Base-by-base conservation (phyloP, 2,329 filamentous ascomycete genomes). In the Ilyonectria destructans region DNA sequence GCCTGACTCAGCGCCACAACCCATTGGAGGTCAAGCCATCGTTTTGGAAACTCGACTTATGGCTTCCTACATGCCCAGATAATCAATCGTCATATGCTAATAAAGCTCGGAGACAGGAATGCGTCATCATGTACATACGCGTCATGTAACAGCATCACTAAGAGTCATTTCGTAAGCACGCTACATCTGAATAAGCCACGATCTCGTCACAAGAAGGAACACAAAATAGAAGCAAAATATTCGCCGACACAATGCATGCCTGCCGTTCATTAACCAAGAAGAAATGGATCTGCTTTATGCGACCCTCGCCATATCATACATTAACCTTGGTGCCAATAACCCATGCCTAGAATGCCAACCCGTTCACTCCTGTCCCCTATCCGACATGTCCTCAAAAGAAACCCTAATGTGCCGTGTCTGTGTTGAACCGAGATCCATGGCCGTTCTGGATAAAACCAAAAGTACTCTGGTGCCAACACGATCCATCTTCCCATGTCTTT, bases 271-370 rank as follows among this genome's bases (percentile, higher is more conserved):
- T 68, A 21, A 69, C 29, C 69, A 51, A 68, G 66, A 58, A 65
- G 33, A 65, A 62, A 64, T 55, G 61, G 58, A 69, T 71, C 70
- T 56, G 48, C 54, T 51, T 63, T 35, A 55, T 26, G 62, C 65
- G 71, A 74, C 58, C 65, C 65, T 23, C 60, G 65, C 64, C 62
- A 64, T 71, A 75, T 74, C 69, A 71, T 76, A 76, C 74, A 76
- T 74, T 75, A 72, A 66, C 68, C 59, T 76, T 68, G 70, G 51
- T 70, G 54, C 58, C 64, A 62, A 58, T 62, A 73, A 72, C 60
- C 71, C 70, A 68, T 69, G 67, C 69, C 69, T 57, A 58, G 33
- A 73, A 74, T 75, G 68, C 66, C 63, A 40, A 51, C 52, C 66
- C 63, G 48, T 64, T 62, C 61, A 67, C 62, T 67, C 62, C 61